Percentiles rank a stretch among this genome's conserved stretches.
These are phyloP conservation scores for Podaxis sp. DNA, from an alignment of 768 basidiomycete species.

Conservation along the genomic window DNA sequence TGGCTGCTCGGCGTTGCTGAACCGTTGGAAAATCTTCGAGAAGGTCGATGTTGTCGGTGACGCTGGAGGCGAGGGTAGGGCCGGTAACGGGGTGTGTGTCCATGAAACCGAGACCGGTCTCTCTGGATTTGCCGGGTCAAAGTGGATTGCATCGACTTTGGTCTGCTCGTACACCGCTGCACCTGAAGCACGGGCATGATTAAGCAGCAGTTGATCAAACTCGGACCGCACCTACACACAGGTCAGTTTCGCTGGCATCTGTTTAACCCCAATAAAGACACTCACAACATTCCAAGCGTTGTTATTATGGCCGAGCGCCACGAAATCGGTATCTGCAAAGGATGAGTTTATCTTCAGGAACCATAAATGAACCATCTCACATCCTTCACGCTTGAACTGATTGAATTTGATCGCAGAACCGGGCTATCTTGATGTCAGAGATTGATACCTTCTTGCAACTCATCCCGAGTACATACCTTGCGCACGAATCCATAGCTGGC, in stretches of 20 bases:
- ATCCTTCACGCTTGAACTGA: constrained; percentile 61
- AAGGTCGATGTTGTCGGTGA: constrained; percentile 30
- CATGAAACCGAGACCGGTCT: constrained; percentile 53
- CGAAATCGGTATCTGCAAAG: constrained; percentile 52
- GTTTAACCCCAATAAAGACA: constrained; percentile 5
- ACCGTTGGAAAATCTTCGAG: constrained; percentile 14
- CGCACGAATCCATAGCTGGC: constrained; percentile 42
- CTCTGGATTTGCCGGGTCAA: constrained; percentile 32
- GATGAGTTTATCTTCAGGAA: constrained; percentile 1
- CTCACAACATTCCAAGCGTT: constrained; percentile 60
- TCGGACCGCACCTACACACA: constrained; percentile 47
- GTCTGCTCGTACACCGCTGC: constrained; percentile 52
- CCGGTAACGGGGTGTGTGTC: constrained; percentile 39
- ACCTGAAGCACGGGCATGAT: constrained; percentile 49
- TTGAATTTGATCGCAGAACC: constrained; percentile 64
- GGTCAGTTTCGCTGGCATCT: background rate
- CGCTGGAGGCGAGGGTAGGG: constrained; percentile 35
- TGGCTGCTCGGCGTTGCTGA: constrained; percentile 11
- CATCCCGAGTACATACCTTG: constrained; percentile 33
- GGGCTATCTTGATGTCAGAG: constrained; percentile 31
- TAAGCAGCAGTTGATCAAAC: constrained; percentile 55
- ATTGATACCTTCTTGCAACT: background rate
- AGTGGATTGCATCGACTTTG: constrained; percentile 43
- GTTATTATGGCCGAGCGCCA: constrained; percentile 49
- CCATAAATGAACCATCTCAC: constrained; percentile 29